These are phyloP conservation scores for Fimicolochytrium jonesii DNA, from an alignment of 192 early-diverging fungal genomes.

Conservation along the genomic window DNA sequence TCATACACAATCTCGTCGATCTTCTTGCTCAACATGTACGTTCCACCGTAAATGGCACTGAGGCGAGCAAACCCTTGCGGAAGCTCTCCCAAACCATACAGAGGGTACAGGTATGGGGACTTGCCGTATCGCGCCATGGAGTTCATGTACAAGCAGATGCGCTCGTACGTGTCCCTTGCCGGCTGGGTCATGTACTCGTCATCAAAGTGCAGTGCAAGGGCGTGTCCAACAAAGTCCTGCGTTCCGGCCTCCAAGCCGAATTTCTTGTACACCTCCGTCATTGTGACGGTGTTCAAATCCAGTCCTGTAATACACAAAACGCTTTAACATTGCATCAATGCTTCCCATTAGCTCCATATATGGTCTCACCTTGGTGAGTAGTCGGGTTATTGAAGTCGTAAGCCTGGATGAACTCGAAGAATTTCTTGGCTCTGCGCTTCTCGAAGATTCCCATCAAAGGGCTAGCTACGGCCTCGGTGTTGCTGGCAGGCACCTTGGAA, in stretches of 20 bases:
- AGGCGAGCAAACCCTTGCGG: conserved; percentile 97
- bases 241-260: conserved; percentile 92
- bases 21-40: conserved; percentile 95
- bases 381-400: conserved; percentile 78
- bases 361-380: conserved; percentile 72
- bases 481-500: conserved; percentile 91
- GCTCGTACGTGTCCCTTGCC: conserved; percentile 83
- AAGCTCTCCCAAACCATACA: conserved; percentile 95
- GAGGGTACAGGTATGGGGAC: conserved; percentile 97
- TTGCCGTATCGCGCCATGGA: conserved; percentile 91
- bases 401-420: conserved; percentile 93
- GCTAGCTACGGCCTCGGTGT: conserved; percentile 77
- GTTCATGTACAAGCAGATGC: conserved; percentile 86
- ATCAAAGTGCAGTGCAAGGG: conserved; percentile 93
- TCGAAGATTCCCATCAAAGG: conserved; percentile 93
- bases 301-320: no score
- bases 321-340: no score
- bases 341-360: neutral
- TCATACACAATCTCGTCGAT: conserved; percentile 88
- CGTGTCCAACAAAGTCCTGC: conserved; percentile 97
- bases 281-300: conserved; percentile 69
- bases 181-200: conserved; percentile 64
- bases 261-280: conserved; percentile 82
- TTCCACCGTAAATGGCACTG: conserved; percentile 97
- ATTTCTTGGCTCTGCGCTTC: conserved; percentile 87